Evolutionary conservation across 352 stramenopile species (phyloP).

Genomic region (Globisporangium rhizosaccharum): DNA sequence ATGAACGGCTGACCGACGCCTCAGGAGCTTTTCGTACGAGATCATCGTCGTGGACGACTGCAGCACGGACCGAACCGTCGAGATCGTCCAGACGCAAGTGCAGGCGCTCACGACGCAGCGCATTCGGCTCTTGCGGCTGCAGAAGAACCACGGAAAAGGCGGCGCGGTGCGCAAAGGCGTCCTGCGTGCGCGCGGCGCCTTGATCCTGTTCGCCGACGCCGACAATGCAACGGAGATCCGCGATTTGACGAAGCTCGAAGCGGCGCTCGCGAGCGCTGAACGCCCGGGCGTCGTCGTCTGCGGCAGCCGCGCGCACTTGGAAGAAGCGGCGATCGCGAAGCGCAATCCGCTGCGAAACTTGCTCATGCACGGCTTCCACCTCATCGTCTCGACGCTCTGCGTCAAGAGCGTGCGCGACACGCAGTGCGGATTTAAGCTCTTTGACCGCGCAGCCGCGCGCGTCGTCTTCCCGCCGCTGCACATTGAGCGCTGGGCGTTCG

Average conservation of each 20-base stretch:
- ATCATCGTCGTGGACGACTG: constrained; percentile 93
- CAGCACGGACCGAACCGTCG: constrained; percentile 78
- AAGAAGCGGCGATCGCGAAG: constrained; percentile 82
- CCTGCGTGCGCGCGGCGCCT: constrained; percentile 71
- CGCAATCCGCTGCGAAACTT: constrained; percentile 85
- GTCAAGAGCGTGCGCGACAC: constrained; percentile 88
- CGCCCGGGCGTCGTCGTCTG: constrained; percentile 69
- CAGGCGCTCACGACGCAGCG: constrained; percentile 33
- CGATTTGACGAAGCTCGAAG: constrained; percentile 82
- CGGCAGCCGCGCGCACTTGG: constrained; percentile 87
- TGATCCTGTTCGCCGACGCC: constrained; percentile 88
- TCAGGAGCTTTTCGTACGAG: constrained; percentile 58
- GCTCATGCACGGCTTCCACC: constrained; percentile 91
- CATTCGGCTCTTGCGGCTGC: constrained; percentile 75
- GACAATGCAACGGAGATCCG: constrained; percentile 90
- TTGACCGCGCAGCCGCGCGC: constrained; percentile 78
- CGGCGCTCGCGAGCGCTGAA: constrained; percentile 36
- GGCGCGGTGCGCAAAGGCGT: constrained; percentile 88
- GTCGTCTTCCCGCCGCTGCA: constrained; percentile 90
- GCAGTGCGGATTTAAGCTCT: constrained; percentile 95
- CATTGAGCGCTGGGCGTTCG: constrained; percentile 93
- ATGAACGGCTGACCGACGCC: neutral
- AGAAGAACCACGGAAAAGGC: constrained; percentile 90
- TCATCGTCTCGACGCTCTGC: constrained; percentile 86
- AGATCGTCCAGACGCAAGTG: constrained; percentile 57